Evolutionary conservation across 2,329 filamentous ascomycete genomes (phyloP).

Genomic region (Fusarium nodosum): DNA sequence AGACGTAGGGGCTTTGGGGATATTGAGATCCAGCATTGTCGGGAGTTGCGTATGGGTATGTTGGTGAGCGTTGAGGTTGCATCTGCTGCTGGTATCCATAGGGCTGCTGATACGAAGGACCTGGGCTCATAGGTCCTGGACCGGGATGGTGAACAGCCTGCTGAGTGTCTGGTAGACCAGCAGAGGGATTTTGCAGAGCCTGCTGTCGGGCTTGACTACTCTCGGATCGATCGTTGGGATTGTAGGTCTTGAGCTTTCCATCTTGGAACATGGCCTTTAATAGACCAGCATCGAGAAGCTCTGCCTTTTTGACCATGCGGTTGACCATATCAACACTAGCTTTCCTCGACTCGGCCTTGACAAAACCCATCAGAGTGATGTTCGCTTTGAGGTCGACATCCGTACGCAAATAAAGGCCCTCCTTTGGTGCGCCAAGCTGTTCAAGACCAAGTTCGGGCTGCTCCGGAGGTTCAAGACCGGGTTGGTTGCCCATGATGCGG

Average conservation of each 20-base stretch:
- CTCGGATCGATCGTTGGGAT: conserved; percentile 65
- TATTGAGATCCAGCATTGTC: conserved; percentile 34
- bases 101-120: conserved; percentile 46
- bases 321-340: conserved; percentile 77
- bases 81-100: conserved; percentile 42
- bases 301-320: conserved; percentile 78
- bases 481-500: conserved; percentile 76
- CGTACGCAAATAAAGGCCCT: conserved; percentile 76
- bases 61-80: conserved; percentile 47
- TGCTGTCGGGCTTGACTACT: conserved; percentile 45
- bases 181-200: conserved; percentile 56
- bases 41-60: conserved; percentile 36
- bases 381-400: conserved; percentile 80
- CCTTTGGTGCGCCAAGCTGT: conserved; percentile 70
- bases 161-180: conserved; percentile 3
- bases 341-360: conserved; percentile 75
- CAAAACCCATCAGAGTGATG: conserved; percentile 73
- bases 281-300: conserved; percentile 74
- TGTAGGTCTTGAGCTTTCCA: conserved; percentile 71
- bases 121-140: conserved; percentile 23
- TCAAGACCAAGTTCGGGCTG: conserved; percentile 71
- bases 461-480: conserved; percentile 73
- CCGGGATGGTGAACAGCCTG: conserved; percentile 5
- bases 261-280: conserved; percentile 77
- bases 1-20: conserved; percentile 41